Conservation (phyloP, 352 stramenopile genomes). For the Elongisporangium prolatum region DNA sequence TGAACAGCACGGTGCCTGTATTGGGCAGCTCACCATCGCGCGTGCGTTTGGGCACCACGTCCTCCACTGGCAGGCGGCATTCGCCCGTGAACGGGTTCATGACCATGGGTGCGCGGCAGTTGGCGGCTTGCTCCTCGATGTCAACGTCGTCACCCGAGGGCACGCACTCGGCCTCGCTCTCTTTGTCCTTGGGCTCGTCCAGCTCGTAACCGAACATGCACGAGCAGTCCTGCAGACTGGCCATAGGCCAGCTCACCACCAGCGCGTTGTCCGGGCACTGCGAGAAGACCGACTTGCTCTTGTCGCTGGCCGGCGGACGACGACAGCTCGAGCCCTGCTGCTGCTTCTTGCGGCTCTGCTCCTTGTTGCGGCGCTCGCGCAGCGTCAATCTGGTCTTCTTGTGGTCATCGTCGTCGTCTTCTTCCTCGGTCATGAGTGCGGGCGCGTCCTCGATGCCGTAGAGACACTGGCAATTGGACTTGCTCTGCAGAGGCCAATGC, state of each 20-base stretch:
- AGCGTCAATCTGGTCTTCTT: slow-evolving; percentile 9
- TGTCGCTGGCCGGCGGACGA: slow-evolving; percentile 7
- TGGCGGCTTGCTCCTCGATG: slow-evolving; percentile 31
- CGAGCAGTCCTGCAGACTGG: slow-evolving; percentile 27
- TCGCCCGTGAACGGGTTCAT: slow-evolving; percentile 44
- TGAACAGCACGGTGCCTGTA: slow-evolving; percentile 49
- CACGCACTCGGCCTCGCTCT: slow-evolving; percentile 32
- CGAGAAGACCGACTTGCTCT: slow-evolving; percentile 18
- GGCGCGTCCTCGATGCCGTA: slow-evolving; percentile 36
- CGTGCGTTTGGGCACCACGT: slow-evolving; percentile 18
- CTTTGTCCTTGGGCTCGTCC: not conserved
- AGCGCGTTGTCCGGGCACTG: slow-evolving; percentile 46
- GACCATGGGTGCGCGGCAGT: slow-evolving; percentile 33
- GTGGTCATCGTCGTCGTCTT: slow-evolving; percentile 8
- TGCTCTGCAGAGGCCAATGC: slow-evolving; percentile 76
- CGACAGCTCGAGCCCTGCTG: slow-evolving; percentile 21
- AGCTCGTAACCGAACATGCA: slow-evolving; percentile 34
- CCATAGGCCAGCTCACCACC: slow-evolving; percentile 44
- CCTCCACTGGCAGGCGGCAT: slow-evolving; percentile 64
- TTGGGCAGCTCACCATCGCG: slow-evolving; percentile 11
- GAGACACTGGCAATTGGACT: slow-evolving; percentile 67
- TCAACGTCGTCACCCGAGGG: slow-evolving; percentile 14
- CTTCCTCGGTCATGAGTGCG: slow-evolving; percentile 6
- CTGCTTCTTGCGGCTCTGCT: slow-evolving; percentile 10
- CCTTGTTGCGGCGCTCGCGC: slow-evolving; percentile 16